Evolutionary conservation across 257 asterid species (phyloP).

Genomic region (Haberlea rhodopensis): DNA sequence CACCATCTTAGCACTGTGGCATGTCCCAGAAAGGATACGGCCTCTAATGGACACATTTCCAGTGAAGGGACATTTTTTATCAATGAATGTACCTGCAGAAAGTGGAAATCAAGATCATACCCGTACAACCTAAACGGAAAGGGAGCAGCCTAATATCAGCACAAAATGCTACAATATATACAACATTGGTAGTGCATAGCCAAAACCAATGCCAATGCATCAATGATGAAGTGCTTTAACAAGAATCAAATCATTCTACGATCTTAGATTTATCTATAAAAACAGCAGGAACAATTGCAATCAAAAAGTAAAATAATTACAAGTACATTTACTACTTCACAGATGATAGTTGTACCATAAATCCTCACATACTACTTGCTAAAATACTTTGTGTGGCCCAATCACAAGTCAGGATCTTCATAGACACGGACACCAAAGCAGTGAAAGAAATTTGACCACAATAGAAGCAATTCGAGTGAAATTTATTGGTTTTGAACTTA

Average conservation of each 20-base stretch:
- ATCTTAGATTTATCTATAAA: neutral
- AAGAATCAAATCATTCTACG: neutral
- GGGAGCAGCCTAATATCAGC: neutral
- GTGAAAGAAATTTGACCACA: neutral
- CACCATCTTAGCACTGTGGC: slow-evolving; percentile 90
- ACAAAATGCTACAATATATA: neutral
- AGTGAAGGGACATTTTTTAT: slow-evolving; percentile 84
- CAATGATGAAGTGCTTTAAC: neutral
- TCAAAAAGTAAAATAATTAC: neutral
- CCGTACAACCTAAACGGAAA: neutral
- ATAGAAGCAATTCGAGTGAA: neutral
- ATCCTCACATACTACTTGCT: too few species aligned
- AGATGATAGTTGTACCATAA: neutral
- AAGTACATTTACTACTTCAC: neutral
- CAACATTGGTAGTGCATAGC: neutral
- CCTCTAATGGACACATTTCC: slow-evolving; percentile 84
- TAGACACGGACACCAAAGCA: neutral
- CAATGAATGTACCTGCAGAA: slow-evolving; percentile 60
- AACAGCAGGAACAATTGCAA: neutral
- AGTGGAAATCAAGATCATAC: neutral
- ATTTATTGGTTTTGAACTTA: neutral
- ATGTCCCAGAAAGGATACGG: slow-evolving; percentile 76
- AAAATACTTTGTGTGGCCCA: too few species aligned
- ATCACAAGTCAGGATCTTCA: too few species aligned
- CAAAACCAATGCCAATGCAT: neutral